phyloP scores from a whole-genome alignment of 306 rosid genomes.

The Castanopsis chinensis region DNA sequence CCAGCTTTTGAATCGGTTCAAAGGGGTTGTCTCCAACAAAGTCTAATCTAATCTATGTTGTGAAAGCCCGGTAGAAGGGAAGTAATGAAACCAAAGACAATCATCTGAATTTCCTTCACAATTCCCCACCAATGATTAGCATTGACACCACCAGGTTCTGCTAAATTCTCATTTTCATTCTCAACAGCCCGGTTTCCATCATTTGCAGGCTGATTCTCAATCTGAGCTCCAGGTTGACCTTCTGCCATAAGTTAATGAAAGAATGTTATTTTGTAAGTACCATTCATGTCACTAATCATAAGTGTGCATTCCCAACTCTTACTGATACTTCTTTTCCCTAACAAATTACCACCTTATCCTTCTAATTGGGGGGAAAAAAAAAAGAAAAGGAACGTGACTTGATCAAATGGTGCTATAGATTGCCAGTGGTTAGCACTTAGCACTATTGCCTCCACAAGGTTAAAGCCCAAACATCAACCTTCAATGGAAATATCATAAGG shows the following conservation, averaged over 20 bases:
- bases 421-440: no score
- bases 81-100: slow-evolving; percentile 90
- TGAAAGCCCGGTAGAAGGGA: slow-evolving; percentile 96
- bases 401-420: no score
- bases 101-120: slow-evolving; percentile 90
- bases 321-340: slow-evolving; percentile 1
- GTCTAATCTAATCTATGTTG: slow-evolving; percentile 58
- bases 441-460: no score
- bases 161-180: slow-evolving; percentile 49
- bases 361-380: no score
- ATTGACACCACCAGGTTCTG: slow-evolving; percentile 52
- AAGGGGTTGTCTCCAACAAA: slow-evolving; percentile 3
- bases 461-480: no score
- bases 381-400: no score
- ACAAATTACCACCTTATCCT: background rate
- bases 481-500: no score
- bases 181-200: slow-evolving; percentile 47
- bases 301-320: background rate
- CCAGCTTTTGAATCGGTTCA: slow-evolving; percentile 4
- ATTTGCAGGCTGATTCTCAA: slow-evolving; percentile 51
- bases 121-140: slow-evolving; percentile 93
- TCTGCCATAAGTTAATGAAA: slow-evolving; percentile 37
- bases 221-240: slow-evolving; percentile 56
- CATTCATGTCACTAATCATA: background rate
- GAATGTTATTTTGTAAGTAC: background rate